Percentiles rank a stretch among this genome's conserved stretches.
Conservation (phyloP, 1,284 basidiomycete species). For the Tremellales sp. region DNA sequence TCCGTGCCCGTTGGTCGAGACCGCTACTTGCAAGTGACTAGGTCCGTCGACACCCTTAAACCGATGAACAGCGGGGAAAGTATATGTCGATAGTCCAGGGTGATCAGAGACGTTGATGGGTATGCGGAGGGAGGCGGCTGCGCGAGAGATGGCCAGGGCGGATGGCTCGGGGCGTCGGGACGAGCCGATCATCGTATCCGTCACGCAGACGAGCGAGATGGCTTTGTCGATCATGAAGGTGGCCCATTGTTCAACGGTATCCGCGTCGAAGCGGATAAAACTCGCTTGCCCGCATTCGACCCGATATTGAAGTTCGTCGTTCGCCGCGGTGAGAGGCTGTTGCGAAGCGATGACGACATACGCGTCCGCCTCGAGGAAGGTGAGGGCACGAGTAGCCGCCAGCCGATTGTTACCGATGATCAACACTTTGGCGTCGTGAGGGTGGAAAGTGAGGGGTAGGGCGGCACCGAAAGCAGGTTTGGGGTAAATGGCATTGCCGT, state of each 20-base stretch:
- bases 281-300: conserved; percentile 56
- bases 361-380: conserved; percentile 77
- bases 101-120: conserved; percentile 84
- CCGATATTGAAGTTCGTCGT: conserved; percentile 70
- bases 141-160: conserved; percentile 56
- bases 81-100: conserved; percentile 81
- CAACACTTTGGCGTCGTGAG: conserved; percentile 54
- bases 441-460: conserved; percentile 71
- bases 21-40: conserved; percentile 72
- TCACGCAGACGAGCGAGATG: conserved; percentile 65
- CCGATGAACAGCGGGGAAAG: conserved; percentile 81
- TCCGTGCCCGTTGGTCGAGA: conserved; percentile 88
- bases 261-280: conserved; percentile 50
- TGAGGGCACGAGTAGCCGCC: conserved; percentile 73
- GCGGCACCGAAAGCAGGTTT: conserved; percentile 59
- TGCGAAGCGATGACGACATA: conserved; percentile 60
- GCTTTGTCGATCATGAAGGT: conserved; percentile 11
- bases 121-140: conserved; percentile 60
- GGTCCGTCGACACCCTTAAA: conserved; percentile 54
- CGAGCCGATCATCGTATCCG: conserved; percentile 57
- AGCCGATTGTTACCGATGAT: conserved; percentile 72
- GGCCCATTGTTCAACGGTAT: conserved; percentile 27
- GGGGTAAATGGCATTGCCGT: conserved; percentile 25
- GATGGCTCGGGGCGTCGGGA: conserved; percentile 54
- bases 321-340: conserved; percentile 50